Evolutionary conservation across 306 rosid genomes (phyloP).

Genomic region (Vigna reflexopilosa): DNA sequence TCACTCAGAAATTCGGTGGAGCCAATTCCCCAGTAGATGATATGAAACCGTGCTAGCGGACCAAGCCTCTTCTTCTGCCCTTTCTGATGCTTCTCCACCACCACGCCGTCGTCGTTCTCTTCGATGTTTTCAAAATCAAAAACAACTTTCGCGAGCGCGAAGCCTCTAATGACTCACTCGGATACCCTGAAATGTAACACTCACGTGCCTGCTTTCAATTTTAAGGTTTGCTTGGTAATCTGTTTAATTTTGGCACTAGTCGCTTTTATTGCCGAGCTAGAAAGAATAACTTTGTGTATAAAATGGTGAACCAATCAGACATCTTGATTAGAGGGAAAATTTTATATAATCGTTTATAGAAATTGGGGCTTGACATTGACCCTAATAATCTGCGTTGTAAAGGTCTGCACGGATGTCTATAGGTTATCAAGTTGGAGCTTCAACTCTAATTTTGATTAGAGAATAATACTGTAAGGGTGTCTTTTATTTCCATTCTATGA

Average conservation of each 20-base stretch:
- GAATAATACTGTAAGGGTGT: too few species aligned
- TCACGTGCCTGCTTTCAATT: constrained; percentile 5
- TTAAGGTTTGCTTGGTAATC: neutral
- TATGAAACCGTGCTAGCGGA: constrained; percentile 63
- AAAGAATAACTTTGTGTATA: neutral
- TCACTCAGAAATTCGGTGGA: constrained; percentile 10
- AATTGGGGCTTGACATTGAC: neutral
- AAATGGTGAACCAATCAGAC: neutral
- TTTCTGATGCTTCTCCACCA: constrained; percentile 47
- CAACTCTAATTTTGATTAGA: neutral
- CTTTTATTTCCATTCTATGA: neutral
- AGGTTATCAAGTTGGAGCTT: neutral
- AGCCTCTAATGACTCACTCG: constrained; percentile 83
- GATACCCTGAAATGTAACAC: constrained; percentile 77
- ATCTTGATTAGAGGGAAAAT: neutral
- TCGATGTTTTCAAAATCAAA: constrained; percentile 62
- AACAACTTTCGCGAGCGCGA: constrained; percentile 81
- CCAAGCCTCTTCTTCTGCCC: constrained; percentile 48
- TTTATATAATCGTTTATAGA: neutral
- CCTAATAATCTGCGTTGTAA: neutral
- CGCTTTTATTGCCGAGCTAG: neutral
- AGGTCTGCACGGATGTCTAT: neutral
- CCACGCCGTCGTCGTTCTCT: constrained; percentile 46
- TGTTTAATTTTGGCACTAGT: neutral
- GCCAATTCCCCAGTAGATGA: constrained; percentile 39